Conservation (phyloP, 2,329 filamentous ascomycete species). For the Colletotrichum brevisporum region DNA sequence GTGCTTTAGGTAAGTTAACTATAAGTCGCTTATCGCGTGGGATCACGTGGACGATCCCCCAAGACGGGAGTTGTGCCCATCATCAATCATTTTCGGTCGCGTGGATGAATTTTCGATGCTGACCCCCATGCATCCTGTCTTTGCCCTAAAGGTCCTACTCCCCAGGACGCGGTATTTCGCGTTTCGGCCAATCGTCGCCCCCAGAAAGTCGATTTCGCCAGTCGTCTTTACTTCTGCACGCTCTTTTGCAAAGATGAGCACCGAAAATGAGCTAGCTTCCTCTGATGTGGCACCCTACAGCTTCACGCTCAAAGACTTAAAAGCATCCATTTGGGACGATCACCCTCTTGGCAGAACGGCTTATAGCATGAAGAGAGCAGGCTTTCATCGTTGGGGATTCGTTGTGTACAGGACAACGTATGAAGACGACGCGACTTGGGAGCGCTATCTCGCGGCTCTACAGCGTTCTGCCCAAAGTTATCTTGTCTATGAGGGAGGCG, state of each 20-base stretch:
- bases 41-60: too few relatives aligned
- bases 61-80: too few relatives aligned
- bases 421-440: conserved; percentile 35
- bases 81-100: too few relatives aligned
- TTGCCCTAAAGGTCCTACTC: too few relatives aligned
- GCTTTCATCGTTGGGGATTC: conserved; percentile 41
- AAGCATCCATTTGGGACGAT: not conserved
- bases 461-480: not conserved
- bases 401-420: conserved; percentile 41
- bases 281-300: not conserved
- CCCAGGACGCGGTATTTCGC: too few relatives aligned
- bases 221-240: too few relatives aligned
- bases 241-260: conserved; percentile 1
- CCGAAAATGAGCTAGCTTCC: not conserved
- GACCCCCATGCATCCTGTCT: too few relatives aligned
- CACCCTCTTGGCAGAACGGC: not conserved
- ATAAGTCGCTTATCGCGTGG: too few relatives aligned
- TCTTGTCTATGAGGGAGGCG: not conserved
- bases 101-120: too few relatives aligned
- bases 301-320: conserved; percentile 12
- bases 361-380: not conserved
- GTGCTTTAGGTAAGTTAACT: too few relatives aligned
- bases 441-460: conserved; percentile 11
- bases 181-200: too few relatives aligned
- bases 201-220: too few relatives aligned